A percentile compares a stretch with the other conserved stretches of the same genome.
phyloP scores from a whole-genome alignment of 805 yeast species.

The Soucietia sequanensis region DNA sequence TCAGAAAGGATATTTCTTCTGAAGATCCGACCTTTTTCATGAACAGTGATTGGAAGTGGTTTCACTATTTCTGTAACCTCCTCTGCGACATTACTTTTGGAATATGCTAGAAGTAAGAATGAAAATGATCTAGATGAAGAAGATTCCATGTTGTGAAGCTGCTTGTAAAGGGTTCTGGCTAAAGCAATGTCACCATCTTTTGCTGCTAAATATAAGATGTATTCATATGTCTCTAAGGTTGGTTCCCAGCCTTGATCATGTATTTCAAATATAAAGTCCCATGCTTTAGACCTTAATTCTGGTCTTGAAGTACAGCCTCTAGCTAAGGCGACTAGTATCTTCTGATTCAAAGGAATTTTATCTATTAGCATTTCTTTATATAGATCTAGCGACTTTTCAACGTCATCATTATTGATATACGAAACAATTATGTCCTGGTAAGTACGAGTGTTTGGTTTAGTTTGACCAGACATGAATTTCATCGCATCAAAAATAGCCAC shows the following conservation, averaged over 20 bases:
- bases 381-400: conserved; percentile 75
- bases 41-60: conserved; percentile 36
- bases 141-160: conserved; percentile 36
- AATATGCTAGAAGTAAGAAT: conserved; percentile 49
- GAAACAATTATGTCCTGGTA: conserved; percentile 73
- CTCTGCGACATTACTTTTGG: conserved; percentile 29
- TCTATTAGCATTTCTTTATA: conserved; percentile 61
- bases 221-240: conserved; percentile 52
- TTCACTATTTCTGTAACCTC: conserved; percentile 12
- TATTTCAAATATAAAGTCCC: conserved; percentile 74
- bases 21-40: conserved; percentile 46
- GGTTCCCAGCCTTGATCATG: conserved; percentile 45
- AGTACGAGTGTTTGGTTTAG: conserved; percentile 65
- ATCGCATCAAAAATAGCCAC: conserved; percentile 75
- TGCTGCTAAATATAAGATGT: conserved; percentile 75
- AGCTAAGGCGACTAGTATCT: conserved; percentile 54
- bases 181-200: conserved; percentile 74
- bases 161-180: conserved; percentile 63
- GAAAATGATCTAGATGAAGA: conserved; percentile 41
- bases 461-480: conserved; percentile 69
- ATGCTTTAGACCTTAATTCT: conserved; percentile 55
- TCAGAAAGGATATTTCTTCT: conserved; percentile 46
- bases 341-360: conserved; percentile 28
- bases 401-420: conserved; percentile 57
- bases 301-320: conserved; percentile 62